Evolutionary conservation across 1,139 yeast species (phyloP).

Genomic region (Magnusiomyces tetraspermus): DNA sequence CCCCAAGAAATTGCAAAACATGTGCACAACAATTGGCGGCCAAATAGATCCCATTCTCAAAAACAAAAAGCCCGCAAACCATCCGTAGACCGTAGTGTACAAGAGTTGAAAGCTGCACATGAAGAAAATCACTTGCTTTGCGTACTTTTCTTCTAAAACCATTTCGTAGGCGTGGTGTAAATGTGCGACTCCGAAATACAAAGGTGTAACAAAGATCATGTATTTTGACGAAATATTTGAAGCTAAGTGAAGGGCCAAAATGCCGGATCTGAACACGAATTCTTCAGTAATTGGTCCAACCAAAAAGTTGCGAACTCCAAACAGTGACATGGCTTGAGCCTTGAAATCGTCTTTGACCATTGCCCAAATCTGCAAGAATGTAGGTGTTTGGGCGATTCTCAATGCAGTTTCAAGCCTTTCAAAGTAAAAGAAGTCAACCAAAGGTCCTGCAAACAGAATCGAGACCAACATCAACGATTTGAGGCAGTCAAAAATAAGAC

Average conservation of each 20-base stretch:
- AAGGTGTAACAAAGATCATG: slow-evolving; percentile 44
- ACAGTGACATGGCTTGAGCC: slow-evolving; percentile 30
- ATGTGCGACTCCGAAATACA: slow-evolving; percentile 86
- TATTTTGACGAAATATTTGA: slow-evolving; percentile 22
- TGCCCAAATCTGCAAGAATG: slow-evolving; percentile 15
- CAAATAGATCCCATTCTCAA: slow-evolving; percentile 46
- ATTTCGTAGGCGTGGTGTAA: slow-evolving; percentile 69
- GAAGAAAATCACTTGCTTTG: slow-evolving; percentile 30
- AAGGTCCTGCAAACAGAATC: slow-evolving; percentile 48
- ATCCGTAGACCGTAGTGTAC: slow-evolving; percentile 77
- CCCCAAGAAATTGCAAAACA: slow-evolving; percentile 70
- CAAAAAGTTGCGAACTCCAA: slow-evolving; percentile 55
- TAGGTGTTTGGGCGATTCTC: neutral
- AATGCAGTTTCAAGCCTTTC: slow-evolving; percentile 6
- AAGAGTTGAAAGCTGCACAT: slow-evolving; percentile 48
- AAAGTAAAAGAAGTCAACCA: slow-evolving; percentile 37
- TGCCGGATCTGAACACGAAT: slow-evolving; percentile 59
- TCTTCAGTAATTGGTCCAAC: slow-evolving; percentile 90
- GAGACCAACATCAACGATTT: slow-evolving; percentile 26
- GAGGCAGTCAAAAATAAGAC: slow-evolving; percentile 18
- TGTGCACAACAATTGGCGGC: slow-evolving; percentile 57
- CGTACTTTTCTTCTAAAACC: slow-evolving; percentile 22
- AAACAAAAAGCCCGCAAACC: slow-evolving; percentile 56
- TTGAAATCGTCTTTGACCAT: slow-evolving; percentile 12
- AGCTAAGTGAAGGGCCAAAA: slow-evolving; percentile 39